Evolutionary conservation across 2,329 filamentous ascomycete genomes (phyloP).

Genomic region (Fusarium sp.): DNA sequence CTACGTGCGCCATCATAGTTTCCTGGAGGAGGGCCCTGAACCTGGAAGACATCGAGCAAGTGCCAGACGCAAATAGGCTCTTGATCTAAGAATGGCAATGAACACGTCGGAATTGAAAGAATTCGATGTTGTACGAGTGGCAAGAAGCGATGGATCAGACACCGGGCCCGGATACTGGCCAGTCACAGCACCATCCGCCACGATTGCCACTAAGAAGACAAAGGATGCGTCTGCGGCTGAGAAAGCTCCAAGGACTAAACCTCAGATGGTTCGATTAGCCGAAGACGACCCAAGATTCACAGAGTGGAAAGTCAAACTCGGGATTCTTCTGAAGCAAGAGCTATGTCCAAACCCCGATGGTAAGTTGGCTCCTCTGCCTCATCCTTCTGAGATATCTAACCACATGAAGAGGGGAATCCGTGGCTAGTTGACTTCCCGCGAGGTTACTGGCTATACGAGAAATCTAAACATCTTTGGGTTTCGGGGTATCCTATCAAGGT

Average conservation of each 20-base stretch:
- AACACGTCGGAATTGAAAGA: conserved; percentile 52
- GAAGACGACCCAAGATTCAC: conserved; percentile 57
- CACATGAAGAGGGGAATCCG: conserved; percentile 52
- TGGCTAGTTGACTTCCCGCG: conserved; percentile 58
- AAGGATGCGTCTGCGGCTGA: conserved; percentile 49
- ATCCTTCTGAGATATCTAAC: conserved; percentile 21
- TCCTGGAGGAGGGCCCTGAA: neutral
- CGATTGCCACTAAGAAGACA: conserved; percentile 50
- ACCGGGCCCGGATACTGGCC: conserved; percentile 59
- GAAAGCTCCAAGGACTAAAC: conserved; percentile 53
- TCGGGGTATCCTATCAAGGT: conserved; percentile 60
- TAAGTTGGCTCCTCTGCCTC: conserved; percentile 32
- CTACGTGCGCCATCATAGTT: neutral
- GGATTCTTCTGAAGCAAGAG: conserved; percentile 58
- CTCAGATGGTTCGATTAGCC: conserved; percentile 56
- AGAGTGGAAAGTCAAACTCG: conserved; percentile 59
- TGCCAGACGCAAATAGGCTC: neutral
- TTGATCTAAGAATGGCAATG: neutral
- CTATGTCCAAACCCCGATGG: conserved; percentile 54
- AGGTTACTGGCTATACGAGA: conserved; percentile 60
- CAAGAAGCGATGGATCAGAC: conserved; percentile 59
- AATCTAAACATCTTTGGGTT: conserved; percentile 61
- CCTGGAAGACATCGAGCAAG: neutral
- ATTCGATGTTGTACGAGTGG: conserved; percentile 55
- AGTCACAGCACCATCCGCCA: conserved; percentile 41